These are phyloP conservation scores for Agroathelia rolfsii DNA, from an alignment of 1,284 basidiomycete species.

Conservation along the genomic window DNA sequence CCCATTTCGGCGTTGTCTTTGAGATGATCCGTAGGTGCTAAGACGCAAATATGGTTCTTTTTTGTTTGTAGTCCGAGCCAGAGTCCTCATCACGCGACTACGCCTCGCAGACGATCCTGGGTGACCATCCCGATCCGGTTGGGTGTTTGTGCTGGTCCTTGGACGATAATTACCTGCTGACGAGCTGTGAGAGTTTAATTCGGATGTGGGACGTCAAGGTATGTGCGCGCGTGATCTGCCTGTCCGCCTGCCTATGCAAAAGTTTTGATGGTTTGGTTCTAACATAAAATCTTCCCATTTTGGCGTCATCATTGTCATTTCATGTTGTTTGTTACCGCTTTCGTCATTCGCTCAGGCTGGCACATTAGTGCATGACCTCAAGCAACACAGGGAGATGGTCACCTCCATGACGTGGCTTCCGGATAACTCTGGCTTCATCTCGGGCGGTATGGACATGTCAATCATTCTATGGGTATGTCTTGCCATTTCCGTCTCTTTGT, in stretches of 20 bases:
- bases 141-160: conserved; percentile 85
- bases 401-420: conserved; percentile 84
- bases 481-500: conserved; percentile 6
- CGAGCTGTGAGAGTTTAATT: conserved; percentile 70
- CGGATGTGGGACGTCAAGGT: conserved; percentile 86
- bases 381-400: conserved; percentile 76
- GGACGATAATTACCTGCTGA: conserved; percentile 76
- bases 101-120: conserved; percentile 46
- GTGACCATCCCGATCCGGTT: conserved; percentile 71
- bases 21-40: conserved; percentile 5
- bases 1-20: conserved; percentile 1
- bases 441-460: conserved; percentile 81
- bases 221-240: no score
- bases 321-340: neutral
- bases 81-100: conserved; percentile 49
- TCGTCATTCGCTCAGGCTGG: conserved; percentile 51
- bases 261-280: neutral
- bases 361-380: conserved; percentile 50
- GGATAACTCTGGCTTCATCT: conserved; percentile 84
- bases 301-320: conserved; percentile 4
- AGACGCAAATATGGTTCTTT: no score
- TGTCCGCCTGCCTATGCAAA: no score
- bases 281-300: neutral
- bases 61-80: conserved; percentile 31
- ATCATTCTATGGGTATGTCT: conserved; percentile 79